Conservation (phyloP, 2,329 filamentous ascomycete genomes). For the Davidsoniella eucalypti region DNA sequence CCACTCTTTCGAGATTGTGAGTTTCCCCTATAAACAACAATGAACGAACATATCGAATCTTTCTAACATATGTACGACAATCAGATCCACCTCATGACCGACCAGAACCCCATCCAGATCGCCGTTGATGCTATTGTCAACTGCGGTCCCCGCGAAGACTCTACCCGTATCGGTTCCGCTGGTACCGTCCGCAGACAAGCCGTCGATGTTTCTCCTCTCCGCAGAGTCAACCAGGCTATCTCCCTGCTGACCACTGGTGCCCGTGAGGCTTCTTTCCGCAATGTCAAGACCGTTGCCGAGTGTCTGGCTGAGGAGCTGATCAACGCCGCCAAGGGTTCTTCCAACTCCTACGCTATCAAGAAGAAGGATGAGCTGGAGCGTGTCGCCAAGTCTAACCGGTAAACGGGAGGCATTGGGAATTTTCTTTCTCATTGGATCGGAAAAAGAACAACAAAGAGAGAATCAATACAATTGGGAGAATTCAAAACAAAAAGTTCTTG, state of each 20-base stretch:
- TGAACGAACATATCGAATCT: background rate
- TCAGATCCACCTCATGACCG: conserved; percentile 99
- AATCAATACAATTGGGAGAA: conserved; percentile 14
- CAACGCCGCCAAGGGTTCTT: conserved; percentile 99
- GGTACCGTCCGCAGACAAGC: conserved; percentile 99
- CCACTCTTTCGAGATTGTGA: conserved; percentile 98
- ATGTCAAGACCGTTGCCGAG: conserved; percentile 99
- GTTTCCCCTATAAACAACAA: conserved; percentile 24
- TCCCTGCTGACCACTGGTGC: conserved; percentile 97
- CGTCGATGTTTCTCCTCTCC: conserved; percentile 98
- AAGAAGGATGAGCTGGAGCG: conserved; percentile 99
- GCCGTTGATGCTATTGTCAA: conserved; percentile 99
- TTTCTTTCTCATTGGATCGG: conserved; percentile 21
- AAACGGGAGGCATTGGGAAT: conserved; percentile 35
- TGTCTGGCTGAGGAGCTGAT: conserved; percentile 99
- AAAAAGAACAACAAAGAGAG: conserved; percentile 14
- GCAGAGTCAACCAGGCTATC: conserved; percentile 99
- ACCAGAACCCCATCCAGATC: conserved; percentile 99
- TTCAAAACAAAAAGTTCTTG: conserved; percentile 13
- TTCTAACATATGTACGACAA: conserved; percentile 2
- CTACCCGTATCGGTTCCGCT: conserved; percentile 96
- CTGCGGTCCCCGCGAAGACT: conserved; percentile 99
- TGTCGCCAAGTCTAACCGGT: conserved; percentile 99
- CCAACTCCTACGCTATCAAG: conserved; percentile 99
- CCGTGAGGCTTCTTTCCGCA: conserved; percentile 97